Base-by-base conservation (phyloP, 1,139 yeast genomes). In the Eremothecium gossypii region DNA sequence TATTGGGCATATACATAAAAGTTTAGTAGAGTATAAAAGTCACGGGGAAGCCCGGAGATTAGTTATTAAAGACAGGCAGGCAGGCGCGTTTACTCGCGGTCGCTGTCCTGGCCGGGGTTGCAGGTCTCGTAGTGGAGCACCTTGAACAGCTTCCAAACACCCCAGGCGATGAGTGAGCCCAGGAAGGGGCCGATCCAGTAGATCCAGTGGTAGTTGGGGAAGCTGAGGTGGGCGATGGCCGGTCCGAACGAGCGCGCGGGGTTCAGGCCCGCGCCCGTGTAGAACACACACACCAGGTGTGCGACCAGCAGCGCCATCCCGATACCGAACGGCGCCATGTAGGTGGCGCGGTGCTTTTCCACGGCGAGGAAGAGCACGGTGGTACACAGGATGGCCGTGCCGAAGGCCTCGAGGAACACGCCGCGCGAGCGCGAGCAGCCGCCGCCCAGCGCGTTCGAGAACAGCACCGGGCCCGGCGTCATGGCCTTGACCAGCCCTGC, bases 181-280 rank as follows among this genome's bases (percentile, higher is more conserved):
- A 83, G 58, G 44, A 79, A 54, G 48, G 95, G 95, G 45, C 95
- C 95, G 44, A 86, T 75, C 93, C 94, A 84, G 72, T 86, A 86
- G 51, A 86, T 84, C 95, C 95, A 86, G 71, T 79, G 87, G 67
- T 86, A 85, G 57, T 61, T 64, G 34, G 95, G 94, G 79, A 86
- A 86, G 30, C 74, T 69, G 45, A 66, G 68, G 44, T 74, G 73
- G 45, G 89, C 94, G 47, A 84, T 71, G 61, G 80, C 74, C 43
- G 95, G 94, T 58, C 96, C 96, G 49, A 86, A 76, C 28, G 86
- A 70, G 70, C 96, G 79, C 39, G 95, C 95, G 43, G 95, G 95
- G 73, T 85, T 85, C 60, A 84, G 71, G 60, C 95, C 95, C 36
- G 95, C 95, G 62, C 95, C 95, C 43, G 95, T 83, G 69, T 77